Conservation (phyloP, 2,329 filamentous ascomycete species). For the Claviceps monticola region DNA sequence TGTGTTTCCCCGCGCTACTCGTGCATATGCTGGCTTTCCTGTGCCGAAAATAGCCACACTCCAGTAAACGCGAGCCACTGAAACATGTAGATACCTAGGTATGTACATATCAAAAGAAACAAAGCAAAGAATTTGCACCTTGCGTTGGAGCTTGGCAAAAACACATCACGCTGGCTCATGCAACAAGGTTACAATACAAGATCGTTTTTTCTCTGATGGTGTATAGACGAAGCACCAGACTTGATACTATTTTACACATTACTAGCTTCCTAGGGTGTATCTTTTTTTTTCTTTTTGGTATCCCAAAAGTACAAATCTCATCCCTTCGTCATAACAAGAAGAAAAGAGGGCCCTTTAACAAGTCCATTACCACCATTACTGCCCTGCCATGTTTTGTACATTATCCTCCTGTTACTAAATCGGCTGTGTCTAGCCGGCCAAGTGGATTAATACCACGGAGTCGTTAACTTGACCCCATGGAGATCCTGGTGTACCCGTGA, state of each 20-base stretch:
- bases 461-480: too few species aligned
- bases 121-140: neutral
- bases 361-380: neutral
- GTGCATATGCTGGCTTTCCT: too few species aligned
- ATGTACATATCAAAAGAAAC: too few species aligned
- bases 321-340: neutral
- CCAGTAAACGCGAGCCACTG: too few species aligned
- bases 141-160: neutral
- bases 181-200: neutral
- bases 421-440: too few species aligned
- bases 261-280: conserved; percentile 5
- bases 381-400: neutral
- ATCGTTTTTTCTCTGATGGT: neutral
- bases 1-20: too few species aligned
- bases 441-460: too few species aligned
- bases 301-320: conserved; percentile 7
- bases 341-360: conserved; percentile 1
- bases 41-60: too few species aligned
- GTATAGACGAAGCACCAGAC: neutral
- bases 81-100: too few species aligned
- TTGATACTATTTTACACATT: conserved; percentile 12
- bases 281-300: conserved; percentile 4
- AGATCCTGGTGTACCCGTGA: too few species aligned
- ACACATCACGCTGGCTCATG: neutral
- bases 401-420: neutral